A percentile compares a stretch with the other conserved stretches of the same genome.
Conservation (phyloP, 2,329 filamentous ascomycete species). For the Diplodia sapinea region DNA sequence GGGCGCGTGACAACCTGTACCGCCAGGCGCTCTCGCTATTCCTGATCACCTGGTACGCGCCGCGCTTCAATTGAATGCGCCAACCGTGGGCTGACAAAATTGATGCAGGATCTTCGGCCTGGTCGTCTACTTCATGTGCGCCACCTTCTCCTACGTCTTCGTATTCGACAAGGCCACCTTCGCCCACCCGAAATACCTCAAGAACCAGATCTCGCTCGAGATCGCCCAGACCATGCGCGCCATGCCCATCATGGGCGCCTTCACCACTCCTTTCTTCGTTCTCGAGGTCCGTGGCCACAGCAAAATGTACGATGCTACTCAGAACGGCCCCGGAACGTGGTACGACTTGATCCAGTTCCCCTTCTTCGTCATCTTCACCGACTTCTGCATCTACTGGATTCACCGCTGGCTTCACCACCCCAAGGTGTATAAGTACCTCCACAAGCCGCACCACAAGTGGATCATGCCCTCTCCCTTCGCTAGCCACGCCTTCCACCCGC, state of each 20-base stretch:
- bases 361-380: conserved; percentile 85
- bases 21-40: conserved; percentile 79
- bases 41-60: conserved; percentile 78
- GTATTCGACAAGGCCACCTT: conserved; percentile 91
- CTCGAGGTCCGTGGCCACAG: conserved; percentile 82
- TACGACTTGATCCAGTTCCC: conserved; percentile 87
- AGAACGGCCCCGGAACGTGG: conserved; percentile 69
- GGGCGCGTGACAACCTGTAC: conserved; percentile 76
- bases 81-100: neutral
- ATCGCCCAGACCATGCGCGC: conserved; percentile 78
- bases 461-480: conserved; percentile 97
- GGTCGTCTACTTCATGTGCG: conserved; percentile 82
- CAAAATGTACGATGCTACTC: conserved; percentile 81
- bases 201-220: conserved; percentile 87
- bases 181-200: conserved; percentile 91
- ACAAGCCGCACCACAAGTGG: conserved; percentile 99
- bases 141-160: conserved; percentile 81
- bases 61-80: conserved; percentile 1
- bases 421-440: conserved; percentile 79
- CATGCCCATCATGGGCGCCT: conserved; percentile 81
- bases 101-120: conserved; percentile 80
- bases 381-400: conserved; percentile 90
- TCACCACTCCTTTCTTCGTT: conserved; percentile 82
- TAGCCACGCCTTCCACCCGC: conserved; percentile 90
- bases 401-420: conserved; percentile 86